Base-by-base conservation (phyloP, 768 basidiomycete genomes). In the Piloderma croceum region DNA sequence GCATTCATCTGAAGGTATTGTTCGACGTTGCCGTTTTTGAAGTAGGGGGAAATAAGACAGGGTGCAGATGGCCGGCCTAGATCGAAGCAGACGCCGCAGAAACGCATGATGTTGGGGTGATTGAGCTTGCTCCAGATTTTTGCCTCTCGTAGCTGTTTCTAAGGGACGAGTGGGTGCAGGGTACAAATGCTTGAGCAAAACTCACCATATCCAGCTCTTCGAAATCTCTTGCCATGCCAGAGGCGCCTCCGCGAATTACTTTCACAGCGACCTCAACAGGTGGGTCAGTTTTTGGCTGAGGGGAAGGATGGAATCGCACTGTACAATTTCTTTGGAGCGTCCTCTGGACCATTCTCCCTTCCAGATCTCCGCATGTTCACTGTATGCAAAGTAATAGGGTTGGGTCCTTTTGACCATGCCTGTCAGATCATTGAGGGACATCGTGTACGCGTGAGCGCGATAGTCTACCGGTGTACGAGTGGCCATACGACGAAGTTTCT, bases 21-120 rank as follows among this genome's bases (percentile, higher is more conserved):
- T 12, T 42, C 45, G 39, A 62, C 6, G 29, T 46, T 53, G 33
- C 48, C 47, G 1, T 49, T 49, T 31, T 45, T 38, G 39, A 58
- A 60, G 13, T 49, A 62, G 5, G 48, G 51, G 2, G 58, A 58
- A 4, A 60, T 49, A 6, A 58, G 29, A 7, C 50, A 54, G 19
- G 58, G 57, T 18, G 45, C 41, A 15, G 42, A 31, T 19, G 45
- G 15, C 17, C 43, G 45, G 15, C 49, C 40, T 51, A 17, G 40
- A 41, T 45, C 46, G 40, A 25, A 44, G 2, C 12, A 45, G 4
- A 43, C 24, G 20, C 59, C 60, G 6, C 57, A 39, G 21, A 62
- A 58, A 5, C 46, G 55, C 12, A 46, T 50, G 25, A 62, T 22
- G 27, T 29, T 9, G 15, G 10, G 27, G 15, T 29, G 27, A 29